Evolutionary conservation across 768 basidiomycete species (phyloP), one percentile per base, ranked within the genome.

Genomic region (Boletus rufocinnamomeus): DNA sequence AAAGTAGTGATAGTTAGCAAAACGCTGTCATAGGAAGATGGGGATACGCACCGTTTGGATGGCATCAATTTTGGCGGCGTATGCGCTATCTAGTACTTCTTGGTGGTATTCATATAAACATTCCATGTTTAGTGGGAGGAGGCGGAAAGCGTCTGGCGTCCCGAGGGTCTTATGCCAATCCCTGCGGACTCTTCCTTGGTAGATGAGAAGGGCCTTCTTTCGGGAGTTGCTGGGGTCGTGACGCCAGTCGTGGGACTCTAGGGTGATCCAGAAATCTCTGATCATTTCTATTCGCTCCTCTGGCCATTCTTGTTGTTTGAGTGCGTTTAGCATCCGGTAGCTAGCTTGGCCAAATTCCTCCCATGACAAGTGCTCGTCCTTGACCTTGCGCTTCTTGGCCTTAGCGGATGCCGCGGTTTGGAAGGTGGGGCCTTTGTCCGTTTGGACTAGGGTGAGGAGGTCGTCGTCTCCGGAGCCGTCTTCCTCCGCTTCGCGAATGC

Each of bases 41-140:
- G n/a, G 28, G 28, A 28, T 28, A 28, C 6, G 28, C 6, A 28
- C 28, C 1, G 10, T 9, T 32, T 32, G 30, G 3, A 32, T 30
- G 28, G 28, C 4, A 3, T 45, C 25, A 0, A 32, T n/a, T 13
- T 48, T 48, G 28, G 30, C 47, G 1, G 6, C 8, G 11, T 41
- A 41, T 10, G n/a, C 10, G 10, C 4, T 21, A 13, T 23, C 6
- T 0, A 44, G 11, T 0, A 7, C 5, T 34, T 50, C 21, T 2
- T 52, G 52, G 1, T 44, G 28, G 8, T 21, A 52, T 0, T 52
- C 16, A 0, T 52, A 10, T 1, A 52, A 9, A 1, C 9, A 2
- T 2, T 16, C 28, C 0, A 1, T 8, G 2, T 23, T 2, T 0
- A 52, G 28, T 0, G 4, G 51, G 0, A 32, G 9, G 0, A 43